Conservation (phyloP, 495 filamentous ascomycete species). For the Penicillium cosmopolitanum region DNA sequence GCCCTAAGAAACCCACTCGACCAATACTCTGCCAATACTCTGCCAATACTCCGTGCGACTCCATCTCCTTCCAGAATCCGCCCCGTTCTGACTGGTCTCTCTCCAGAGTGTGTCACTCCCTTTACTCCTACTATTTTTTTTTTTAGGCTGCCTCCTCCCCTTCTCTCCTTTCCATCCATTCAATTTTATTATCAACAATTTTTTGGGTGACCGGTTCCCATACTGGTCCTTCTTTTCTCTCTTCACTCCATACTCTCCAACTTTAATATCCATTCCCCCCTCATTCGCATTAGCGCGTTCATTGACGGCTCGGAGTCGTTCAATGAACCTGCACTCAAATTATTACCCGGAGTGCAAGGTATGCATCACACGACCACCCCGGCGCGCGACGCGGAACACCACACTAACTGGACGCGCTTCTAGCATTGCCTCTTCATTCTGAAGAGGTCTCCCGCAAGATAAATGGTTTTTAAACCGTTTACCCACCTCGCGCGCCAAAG, state of each 20-base stretch:
- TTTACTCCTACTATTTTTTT: conserved; percentile 2
- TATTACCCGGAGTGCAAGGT: conserved; percentile 55
- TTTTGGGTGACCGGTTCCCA: background rate
- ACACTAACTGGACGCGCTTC: background rate
- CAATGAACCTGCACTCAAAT: conserved; percentile 66
- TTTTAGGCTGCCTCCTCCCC: background rate
- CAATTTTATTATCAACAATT: background rate
- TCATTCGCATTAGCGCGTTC: conserved; percentile 54
- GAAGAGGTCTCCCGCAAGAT: conserved; percentile 60
- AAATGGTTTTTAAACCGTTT: conserved; percentile 83
- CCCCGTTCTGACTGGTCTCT: conserved; percentile 11
- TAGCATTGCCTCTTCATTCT: conserved; percentile 53
- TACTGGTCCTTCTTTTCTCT: background rate
- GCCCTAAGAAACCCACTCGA: conserved; percentile 22
- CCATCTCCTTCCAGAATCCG: conserved; percentile 35
- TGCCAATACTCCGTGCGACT: conserved; percentile 25
- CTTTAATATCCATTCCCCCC: conserved; percentile 7
- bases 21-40: conserved; percentile 13
- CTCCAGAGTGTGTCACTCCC: conserved; percentile 10
- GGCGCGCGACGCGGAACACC: background rate
- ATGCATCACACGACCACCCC: conserved; percentile 19
- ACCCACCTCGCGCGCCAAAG: conserved; percentile 95
- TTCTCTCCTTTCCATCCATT: background rate
- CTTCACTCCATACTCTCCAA: background rate
- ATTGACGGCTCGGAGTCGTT: conserved; percentile 59